These are phyloP conservation scores for Aspergillus brasiliensis DNA, from an alignment of 2,329 filamentous ascomycete genomes.

Conservation along the genomic window DNA sequence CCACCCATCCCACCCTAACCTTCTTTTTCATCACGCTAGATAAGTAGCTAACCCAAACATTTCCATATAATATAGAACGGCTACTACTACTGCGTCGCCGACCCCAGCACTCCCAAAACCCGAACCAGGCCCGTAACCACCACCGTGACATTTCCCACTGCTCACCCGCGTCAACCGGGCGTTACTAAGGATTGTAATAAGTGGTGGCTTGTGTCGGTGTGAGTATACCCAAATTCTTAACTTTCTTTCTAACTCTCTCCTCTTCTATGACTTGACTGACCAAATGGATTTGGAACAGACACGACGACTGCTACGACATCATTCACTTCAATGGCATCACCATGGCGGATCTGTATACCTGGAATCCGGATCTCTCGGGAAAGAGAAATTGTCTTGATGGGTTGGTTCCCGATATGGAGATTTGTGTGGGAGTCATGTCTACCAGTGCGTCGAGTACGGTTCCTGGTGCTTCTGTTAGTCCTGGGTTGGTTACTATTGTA, in stretches of 20 bases:
- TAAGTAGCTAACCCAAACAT: not conserved
- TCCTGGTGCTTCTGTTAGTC: too few relatives aligned
- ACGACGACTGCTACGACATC: constrained; percentile 7
- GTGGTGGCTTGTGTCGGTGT: constrained; percentile 8
- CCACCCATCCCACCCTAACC: too few relatives aligned
- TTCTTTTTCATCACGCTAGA: not conserved
- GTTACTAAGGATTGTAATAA: not conserved
- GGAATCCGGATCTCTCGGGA: constrained; percentile 29
- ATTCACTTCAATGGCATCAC: not conserved
- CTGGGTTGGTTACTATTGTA: too few relatives aligned
- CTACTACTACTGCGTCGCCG: constrained; percentile 10
- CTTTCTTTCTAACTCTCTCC: not conserved
- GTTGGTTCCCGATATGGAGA: not conserved
- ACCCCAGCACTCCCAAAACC: constrained; percentile 9
- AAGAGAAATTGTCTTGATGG: not conserved
- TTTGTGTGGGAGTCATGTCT: not conserved
- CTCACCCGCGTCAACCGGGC: not conserved
- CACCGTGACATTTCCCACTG: not conserved
- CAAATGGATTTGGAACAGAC: not conserved
- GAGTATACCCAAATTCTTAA: too few relatives aligned
- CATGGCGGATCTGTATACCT: constrained; percentile 25
- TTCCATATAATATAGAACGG: not conserved
- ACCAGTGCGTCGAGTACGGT: not conserved
- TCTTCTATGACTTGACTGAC: not conserved
- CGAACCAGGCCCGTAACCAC: constrained; percentile 4